phyloP scores from a whole-genome alignment of 2,329 filamentous ascomycete genomes.

The Monilinia vaccinii-corymbosi region DNA sequence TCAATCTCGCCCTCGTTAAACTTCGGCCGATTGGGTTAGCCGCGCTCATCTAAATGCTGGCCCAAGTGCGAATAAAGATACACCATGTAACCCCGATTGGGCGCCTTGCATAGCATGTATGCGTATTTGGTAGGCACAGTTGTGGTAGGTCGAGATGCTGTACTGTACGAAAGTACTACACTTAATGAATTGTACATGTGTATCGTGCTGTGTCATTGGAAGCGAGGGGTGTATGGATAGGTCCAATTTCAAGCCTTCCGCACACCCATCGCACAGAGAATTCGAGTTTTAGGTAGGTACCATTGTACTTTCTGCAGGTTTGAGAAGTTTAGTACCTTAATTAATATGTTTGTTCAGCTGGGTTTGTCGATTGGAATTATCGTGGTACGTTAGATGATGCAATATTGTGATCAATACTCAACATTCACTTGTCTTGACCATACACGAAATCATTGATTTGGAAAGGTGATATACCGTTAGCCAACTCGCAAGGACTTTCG shows the following conservation, averaged over 20 bases:
- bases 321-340: neutral
- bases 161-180: too few species aligned
- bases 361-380: neutral
- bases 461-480: neutral
- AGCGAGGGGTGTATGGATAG: neutral
- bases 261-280: neutral
- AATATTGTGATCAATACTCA: neutral
- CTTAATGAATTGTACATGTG: neutral
- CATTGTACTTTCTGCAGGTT: neutral
- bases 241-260: neutral
- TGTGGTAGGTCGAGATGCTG: too few species aligned
- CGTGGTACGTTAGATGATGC: neutral
- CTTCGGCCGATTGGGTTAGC: slow-evolving; percentile 25
- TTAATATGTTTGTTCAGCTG: neutral
- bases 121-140: neutral
- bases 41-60: neutral
- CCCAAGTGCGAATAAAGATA: neutral
- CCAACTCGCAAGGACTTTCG: neutral
- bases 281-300: neutral
- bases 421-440: neutral
- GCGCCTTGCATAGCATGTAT: slow-evolving; percentile 11
- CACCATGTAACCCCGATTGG: slow-evolving; percentile 14
- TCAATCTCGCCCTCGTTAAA: slow-evolving; percentile 18
- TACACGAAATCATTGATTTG: neutral
- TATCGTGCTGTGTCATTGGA: neutral